Conservation (phyloP, 345 rosid genomes). For the Lepidium didymum region DNA sequence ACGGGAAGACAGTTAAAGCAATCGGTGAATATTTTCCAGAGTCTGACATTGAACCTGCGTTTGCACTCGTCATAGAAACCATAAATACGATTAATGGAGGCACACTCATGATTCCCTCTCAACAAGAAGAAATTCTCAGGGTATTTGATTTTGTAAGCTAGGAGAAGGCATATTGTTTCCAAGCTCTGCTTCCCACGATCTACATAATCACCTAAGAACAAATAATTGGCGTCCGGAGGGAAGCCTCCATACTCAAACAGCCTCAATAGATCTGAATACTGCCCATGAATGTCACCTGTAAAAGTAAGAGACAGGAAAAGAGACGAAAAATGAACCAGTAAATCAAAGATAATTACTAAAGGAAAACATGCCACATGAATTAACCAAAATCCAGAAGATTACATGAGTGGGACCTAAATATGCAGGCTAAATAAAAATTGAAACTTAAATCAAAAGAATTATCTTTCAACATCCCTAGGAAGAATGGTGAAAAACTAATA, state of each 20-base stretch:
- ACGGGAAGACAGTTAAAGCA: constrained; percentile 93
- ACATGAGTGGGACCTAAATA: background rate
- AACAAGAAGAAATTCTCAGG: constrained; percentile 84
- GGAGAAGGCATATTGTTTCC: constrained; percentile 87
- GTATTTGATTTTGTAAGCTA: constrained; percentile 83
- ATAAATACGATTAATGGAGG: constrained; percentile 80
- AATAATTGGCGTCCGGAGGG: constrained; percentile 79
- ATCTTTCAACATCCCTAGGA: background rate
- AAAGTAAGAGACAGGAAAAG: constrained; percentile 1
- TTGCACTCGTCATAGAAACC: constrained; percentile 96
- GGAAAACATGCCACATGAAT: background rate
- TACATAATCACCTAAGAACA: constrained; percentile 89
- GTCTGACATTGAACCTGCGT: constrained; percentile 69
- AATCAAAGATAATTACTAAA: background rate
- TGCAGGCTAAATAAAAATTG: background rate
- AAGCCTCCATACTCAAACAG: constrained; percentile 90
- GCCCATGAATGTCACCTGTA: constrained; percentile 92
- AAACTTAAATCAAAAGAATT: background rate
- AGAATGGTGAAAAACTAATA: background rate
- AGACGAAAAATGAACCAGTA: background rate
- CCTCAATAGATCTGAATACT: constrained; percentile 75
- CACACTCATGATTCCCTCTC: constrained; percentile 87
- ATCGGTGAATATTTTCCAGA: constrained; percentile 79
- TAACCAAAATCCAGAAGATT: background rate
- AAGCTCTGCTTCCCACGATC: constrained; percentile 97